phyloP scores from a whole-genome alignment of 306 rosid species.

The Cercis canadensis region DNA sequence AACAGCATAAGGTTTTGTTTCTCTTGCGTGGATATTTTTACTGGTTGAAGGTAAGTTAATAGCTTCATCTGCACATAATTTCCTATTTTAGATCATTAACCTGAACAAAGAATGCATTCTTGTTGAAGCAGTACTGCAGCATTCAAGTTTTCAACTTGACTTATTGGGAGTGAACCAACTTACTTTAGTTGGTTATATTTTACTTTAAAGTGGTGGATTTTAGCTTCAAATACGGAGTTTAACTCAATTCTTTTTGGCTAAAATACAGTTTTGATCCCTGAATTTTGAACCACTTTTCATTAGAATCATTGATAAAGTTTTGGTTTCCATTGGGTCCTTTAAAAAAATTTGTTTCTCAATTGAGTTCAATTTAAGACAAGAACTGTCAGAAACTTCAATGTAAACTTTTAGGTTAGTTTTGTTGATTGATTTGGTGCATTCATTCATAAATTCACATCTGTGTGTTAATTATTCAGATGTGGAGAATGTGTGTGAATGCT shows the following conservation, averaged over 20 bases:
- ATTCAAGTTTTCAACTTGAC: too few relatives aligned
- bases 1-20: conserved; percentile 50
- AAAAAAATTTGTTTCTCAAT: too few relatives aligned
- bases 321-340: too few relatives aligned
- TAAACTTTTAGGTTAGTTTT: background rate
- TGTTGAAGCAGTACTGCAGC: background rate
- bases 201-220: background rate
- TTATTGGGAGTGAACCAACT: too few relatives aligned
- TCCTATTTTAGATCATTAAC: conserved; percentile 2
- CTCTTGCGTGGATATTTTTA: conserved; percentile 78
- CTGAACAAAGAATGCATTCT: background rate
- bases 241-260: too few relatives aligned
- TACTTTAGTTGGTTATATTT: background rate
- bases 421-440: conserved; percentile 2
- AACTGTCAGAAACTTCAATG: too few relatives aligned
- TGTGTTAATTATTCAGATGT: background rate
- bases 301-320: too few relatives aligned
- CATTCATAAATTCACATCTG: conserved; percentile 10
- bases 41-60: conserved; percentile 71
- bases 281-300: too few relatives aligned
- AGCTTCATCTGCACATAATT: conserved; percentile 30
- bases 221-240: too few relatives aligned
- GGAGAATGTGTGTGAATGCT: background rate
- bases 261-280: background rate
- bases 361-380: too few relatives aligned